These are phyloP conservation scores for Fusarium domesticum DNA, from an alignment of 2,329 filamentous ascomycete genomes.

Conservation along the genomic window DNA sequence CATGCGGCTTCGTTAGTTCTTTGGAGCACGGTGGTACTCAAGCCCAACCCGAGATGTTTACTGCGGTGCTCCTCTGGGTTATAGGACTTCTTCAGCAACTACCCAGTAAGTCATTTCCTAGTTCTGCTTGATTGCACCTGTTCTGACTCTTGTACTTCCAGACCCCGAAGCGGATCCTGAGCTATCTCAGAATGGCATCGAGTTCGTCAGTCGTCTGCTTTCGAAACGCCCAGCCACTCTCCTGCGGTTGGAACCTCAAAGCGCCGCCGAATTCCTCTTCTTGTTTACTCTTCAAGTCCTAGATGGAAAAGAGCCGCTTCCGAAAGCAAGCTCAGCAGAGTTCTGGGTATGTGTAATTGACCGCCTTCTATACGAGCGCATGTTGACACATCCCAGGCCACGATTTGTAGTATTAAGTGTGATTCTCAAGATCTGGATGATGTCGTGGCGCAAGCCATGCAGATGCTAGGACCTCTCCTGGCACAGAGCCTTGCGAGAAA, in stretches of 20 bases:
- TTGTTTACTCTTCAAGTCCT: slow-evolving; percentile 69
- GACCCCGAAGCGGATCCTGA: slow-evolving; percentile 69
- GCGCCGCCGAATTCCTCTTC: slow-evolving; percentile 64
- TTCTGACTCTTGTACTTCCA: slow-evolving; percentile 34
- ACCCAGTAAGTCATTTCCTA: slow-evolving; percentile 43
- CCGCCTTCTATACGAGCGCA: background rate
- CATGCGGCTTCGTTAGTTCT: slow-evolving; percentile 66
- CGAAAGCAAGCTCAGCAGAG: slow-evolving; percentile 69
- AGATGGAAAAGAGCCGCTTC: slow-evolving; percentile 68
- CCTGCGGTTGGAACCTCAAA: slow-evolving; percentile 53
- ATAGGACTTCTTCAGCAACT: slow-evolving; percentile 60
- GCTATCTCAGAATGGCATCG: slow-evolving; percentile 69
- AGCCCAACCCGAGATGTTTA: slow-evolving; percentile 48
- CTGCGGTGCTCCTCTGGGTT: slow-evolving; percentile 58
- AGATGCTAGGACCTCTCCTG: slow-evolving; percentile 60
- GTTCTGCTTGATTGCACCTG: background rate
- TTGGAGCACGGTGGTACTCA: slow-evolving; percentile 45
- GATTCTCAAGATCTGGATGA: slow-evolving; percentile 42
- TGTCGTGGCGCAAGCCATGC: slow-evolving; percentile 49
- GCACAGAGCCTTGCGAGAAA: slow-evolving; percentile 60
- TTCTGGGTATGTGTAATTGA: slow-evolving; percentile 61
- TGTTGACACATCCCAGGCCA: slow-evolving; percentile 39
- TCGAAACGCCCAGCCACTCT: slow-evolving; percentile 60
- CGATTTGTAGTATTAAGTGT: slow-evolving; percentile 49
- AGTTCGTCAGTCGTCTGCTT: slow-evolving; percentile 65